Percentiles rank a stretch among this genome's conserved stretches.
Evolutionary conservation across 352 stramenopile genomes (phyloP).

Genomic region (Globisporangium abappressorium): DNA sequence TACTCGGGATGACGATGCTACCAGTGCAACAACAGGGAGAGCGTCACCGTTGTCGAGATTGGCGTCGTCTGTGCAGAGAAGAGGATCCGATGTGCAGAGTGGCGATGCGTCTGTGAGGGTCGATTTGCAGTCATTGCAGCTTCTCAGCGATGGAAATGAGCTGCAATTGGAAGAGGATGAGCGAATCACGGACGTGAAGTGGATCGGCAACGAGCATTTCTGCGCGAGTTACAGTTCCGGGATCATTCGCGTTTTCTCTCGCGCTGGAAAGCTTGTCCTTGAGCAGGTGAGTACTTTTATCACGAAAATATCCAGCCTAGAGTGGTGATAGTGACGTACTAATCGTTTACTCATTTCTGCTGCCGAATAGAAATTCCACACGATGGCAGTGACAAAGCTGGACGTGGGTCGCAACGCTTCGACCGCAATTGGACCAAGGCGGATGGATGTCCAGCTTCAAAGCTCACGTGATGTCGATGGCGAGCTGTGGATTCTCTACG

Average conservation of each 20-base stretch:
- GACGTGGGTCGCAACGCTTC: conserved; percentile 44
- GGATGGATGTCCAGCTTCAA: conserved; percentile 28
- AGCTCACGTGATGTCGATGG: conserved; percentile 30
- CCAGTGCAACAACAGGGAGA: conserved; percentile 21
- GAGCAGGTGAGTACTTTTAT: conserved; percentile 31
- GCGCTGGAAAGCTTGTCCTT: conserved; percentile 46
- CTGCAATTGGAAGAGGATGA: conserved; percentile 45
- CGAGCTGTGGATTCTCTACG: conserved; percentile 79
- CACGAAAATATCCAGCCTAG: neutral
- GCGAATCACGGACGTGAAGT: conserved; percentile 60
- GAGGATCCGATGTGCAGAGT: neutral
- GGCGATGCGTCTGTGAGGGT: neutral
- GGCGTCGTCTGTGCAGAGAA: neutral
- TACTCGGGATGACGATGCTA: conserved; percentile 11
- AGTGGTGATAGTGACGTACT: neutral
- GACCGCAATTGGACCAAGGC: conserved; percentile 27
- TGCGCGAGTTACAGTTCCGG: conserved; percentile 55
- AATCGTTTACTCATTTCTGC: neutral
- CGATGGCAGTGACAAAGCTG: conserved; percentile 38
- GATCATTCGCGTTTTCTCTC: conserved; percentile 56
- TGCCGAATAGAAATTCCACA: conserved; percentile 42
- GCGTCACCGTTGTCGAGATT: neutral
- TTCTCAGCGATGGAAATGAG: conserved; percentile 29
- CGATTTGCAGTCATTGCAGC: conserved; percentile 18
- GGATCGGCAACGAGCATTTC: conserved; percentile 56